Conservation (phyloP, 2,329 filamentous ascomycete genomes). For the Sporothrix luriei region DNA sequence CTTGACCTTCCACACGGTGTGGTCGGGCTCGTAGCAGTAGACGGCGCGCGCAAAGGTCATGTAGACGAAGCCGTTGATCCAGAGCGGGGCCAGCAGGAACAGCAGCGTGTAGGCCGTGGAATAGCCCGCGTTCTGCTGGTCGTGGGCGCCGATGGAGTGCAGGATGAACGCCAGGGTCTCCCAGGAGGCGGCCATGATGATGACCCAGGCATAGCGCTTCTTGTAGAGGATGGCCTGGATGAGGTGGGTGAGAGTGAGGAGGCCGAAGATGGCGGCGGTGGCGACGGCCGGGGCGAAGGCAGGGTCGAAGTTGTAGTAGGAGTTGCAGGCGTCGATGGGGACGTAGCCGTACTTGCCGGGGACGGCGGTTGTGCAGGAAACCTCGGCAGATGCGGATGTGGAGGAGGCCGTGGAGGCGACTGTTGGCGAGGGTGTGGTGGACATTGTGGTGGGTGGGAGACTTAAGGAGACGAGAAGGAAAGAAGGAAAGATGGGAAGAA, state of each 20-base stretch:
- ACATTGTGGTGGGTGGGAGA: too few species aligned
- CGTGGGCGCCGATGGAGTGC: slow-evolving; percentile 43
- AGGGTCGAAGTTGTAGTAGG: slow-evolving; percentile 41
- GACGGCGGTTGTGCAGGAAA: slow-evolving; percentile 27
- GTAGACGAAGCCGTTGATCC: slow-evolving; percentile 52
- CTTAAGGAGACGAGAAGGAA: slow-evolving; percentile 2
- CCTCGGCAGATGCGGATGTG: not conserved
- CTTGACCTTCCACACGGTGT: slow-evolving; percentile 40
- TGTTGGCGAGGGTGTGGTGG: not conserved
- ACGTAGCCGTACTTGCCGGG: slow-evolving; percentile 39
- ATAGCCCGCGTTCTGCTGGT: slow-evolving; percentile 46
- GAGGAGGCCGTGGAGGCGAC: slow-evolving; percentile 12
- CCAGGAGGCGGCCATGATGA: slow-evolving; percentile 47
- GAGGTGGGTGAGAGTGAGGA: slow-evolving; percentile 38
- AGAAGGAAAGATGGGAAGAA: not conserved
- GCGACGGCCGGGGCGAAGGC: slow-evolving; percentile 39
- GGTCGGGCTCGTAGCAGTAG: slow-evolving; percentile 46
- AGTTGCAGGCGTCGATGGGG: slow-evolving; percentile 39
- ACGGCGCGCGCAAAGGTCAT: slow-evolving; percentile 50
- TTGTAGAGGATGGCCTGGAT: slow-evolving; percentile 37
- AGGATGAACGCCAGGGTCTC: slow-evolving; percentile 47
- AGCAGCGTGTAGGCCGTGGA: slow-evolving; percentile 43
- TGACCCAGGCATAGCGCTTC: slow-evolving; percentile 43
- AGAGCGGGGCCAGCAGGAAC: slow-evolving; percentile 49
- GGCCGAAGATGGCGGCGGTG: slow-evolving; percentile 38